Base-by-base conservation (phyloP, 2,329 filamentous ascomycete species). In the Beauveria medogensis region DNA sequence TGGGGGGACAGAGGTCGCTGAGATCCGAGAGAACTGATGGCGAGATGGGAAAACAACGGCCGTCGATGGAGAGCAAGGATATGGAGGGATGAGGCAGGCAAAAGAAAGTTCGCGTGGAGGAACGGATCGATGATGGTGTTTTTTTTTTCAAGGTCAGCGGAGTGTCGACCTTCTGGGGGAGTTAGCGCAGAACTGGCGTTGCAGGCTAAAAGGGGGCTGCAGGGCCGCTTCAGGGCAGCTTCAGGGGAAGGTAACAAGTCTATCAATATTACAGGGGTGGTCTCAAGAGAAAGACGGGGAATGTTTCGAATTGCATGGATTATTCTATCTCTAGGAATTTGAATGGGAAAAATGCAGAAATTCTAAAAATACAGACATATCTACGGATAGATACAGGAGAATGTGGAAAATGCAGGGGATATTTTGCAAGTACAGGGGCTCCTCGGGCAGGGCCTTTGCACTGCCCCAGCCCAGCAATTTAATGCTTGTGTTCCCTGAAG, bases 91-190 rank as follows among this genome's bases (percentile, higher is more conserved):
- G 55, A 57, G 22, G 55, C 46, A 28, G 46, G 22, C 44, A 58
- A 58, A 58, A 51, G 47, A 30, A 58, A 58, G 55, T 47, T 58
- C 55, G 55, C 55, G 55, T 58, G 46, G 55, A 37, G 8, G n/a
- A 18, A 43, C 34, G 37, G 24, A 58, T 58, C 22, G 55, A 58
- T 22, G 41, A 47, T 48, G 20, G 46, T 22, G 26, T 34, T 30
- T 24, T 56, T 55, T 56, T 56, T 37, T 55, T 30, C 30, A 16
- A 37, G 46, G 55, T 47, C 43, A 48, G 22, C 2, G 46, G 46
- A 24, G 30, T n/a, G 55, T 14, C 30, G 9, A 7, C 55, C 12
- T 41, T 22, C 34, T 22, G 24, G 44, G 12, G 40, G 5, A 22
- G 12, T 37, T 37, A 37, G 34, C 34, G 34, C 34, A 37, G 5